Evolutionary conservation across 2,329 filamentous ascomycete species (phyloP).

Genomic region (Alternaria atra): DNA sequence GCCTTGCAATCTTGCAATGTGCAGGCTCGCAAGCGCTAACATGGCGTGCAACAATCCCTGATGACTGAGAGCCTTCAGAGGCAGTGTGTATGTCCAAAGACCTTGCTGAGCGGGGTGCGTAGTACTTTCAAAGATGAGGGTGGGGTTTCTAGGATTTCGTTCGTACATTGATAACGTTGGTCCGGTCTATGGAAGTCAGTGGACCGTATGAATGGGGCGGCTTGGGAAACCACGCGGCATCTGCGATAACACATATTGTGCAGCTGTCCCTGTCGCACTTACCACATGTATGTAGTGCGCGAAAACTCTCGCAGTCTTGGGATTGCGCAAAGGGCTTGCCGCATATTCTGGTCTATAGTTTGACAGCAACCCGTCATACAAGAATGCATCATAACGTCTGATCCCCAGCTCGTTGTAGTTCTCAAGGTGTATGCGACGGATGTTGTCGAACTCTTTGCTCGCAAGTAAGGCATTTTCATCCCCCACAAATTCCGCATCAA

Average conservation of each 20-base stretch:
- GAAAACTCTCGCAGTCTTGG: slow-evolving; percentile 82
- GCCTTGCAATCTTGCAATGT: slow-evolving; percentile 83
- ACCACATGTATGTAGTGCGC: slow-evolving; percentile 86
- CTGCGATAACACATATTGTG: not conserved
- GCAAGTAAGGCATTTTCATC: slow-evolving; percentile 35
- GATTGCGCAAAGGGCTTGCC: slow-evolving; percentile 76
- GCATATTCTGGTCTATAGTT: slow-evolving; percentile 57
- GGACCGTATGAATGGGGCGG: not conserved
- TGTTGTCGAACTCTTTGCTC: slow-evolving; percentile 47
- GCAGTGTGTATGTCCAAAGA: slow-evolving; percentile 78
- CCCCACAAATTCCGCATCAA: slow-evolving; percentile 30
- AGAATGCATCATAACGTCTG: slow-evolving; percentile 57
- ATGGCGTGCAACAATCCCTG: slow-evolving; percentile 92
- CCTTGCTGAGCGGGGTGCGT: slow-evolving; percentile 44
- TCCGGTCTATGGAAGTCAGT: slow-evolving; percentile 64
- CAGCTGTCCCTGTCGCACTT: slow-evolving; percentile 13
- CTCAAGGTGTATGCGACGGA: slow-evolving; percentile 49
- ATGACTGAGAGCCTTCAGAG: slow-evolving; percentile 79
- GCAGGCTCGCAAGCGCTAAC: slow-evolving; percentile 83
- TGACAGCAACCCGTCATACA: slow-evolving; percentile 58
- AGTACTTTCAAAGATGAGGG: slow-evolving; percentile 67
- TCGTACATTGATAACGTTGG: slow-evolving; percentile 89
- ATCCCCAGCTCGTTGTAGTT: slow-evolving; percentile 48
- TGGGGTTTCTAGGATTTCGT: slow-evolving; percentile 77
- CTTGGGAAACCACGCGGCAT: not conserved